Percentiles rank a stretch among this genome's conserved stretches.
phyloP scores from a whole-genome alignment of 1,284 basidiomycete genomes.

The Cryptococcus neoformans region DNA sequence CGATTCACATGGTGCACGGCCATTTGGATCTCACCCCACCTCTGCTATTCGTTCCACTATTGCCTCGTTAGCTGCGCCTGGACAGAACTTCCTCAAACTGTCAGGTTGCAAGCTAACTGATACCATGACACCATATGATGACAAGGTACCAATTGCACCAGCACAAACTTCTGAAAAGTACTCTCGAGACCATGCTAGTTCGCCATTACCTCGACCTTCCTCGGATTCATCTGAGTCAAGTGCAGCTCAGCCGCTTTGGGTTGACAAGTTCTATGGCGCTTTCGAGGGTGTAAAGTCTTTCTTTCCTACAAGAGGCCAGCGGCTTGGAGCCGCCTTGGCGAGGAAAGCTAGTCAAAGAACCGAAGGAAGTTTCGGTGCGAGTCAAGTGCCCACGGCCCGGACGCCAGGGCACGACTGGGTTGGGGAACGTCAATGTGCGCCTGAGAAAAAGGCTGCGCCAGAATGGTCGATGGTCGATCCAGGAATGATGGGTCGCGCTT shows the following conservation, averaged over 20 bases:
- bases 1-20: background rate
- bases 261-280: constrained; percentile 27
- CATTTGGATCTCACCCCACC: constrained; percentile 8
- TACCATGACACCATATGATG: background rate
- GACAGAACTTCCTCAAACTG: constrained; percentile 32
- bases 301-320: constrained; percentile 27
- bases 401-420: constrained; percentile 17
- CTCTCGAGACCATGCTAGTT: background rate
- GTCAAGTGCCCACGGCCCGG: constrained; percentile 12
- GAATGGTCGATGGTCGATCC: constrained; percentile 22
- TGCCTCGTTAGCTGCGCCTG: constrained; percentile 31
- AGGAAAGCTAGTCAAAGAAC: constrained; percentile 21
- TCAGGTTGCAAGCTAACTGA: constrained; percentile 12
- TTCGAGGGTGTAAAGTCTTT: constrained; percentile 17
- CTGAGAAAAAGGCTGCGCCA: background rate
- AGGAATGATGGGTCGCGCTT: constrained; percentile 13
- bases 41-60: constrained; percentile 21
- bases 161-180: constrained; percentile 27
- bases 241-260: constrained; percentile 30
- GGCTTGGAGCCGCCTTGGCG: constrained; percentile 21
- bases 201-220: background rate
- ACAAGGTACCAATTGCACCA: background rate
- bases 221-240: background rate
- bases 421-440: background rate
- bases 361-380: constrained; percentile 26